phyloP scores from a whole-genome alignment of 2,329 filamentous ascomycete species.

The Exophiala aquamarina region DNA sequence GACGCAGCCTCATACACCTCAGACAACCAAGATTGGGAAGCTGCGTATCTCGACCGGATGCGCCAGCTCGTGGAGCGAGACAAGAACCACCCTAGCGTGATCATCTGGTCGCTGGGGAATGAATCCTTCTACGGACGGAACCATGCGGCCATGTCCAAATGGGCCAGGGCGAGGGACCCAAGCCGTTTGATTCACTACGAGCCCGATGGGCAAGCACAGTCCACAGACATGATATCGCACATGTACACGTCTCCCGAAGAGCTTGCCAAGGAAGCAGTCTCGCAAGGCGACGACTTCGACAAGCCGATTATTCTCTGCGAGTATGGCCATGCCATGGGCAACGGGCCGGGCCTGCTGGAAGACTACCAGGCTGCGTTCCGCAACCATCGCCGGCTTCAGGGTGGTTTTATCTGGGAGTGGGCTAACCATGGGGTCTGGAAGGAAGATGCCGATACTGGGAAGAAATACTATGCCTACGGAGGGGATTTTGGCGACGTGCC shows the following conservation, averaged over 20 bases:
- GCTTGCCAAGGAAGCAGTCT: slow-evolving; percentile 43
- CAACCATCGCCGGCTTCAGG: slow-evolving; percentile 61
- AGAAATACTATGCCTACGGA: slow-evolving; percentile 58
- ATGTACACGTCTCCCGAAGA: slow-evolving; percentile 58
- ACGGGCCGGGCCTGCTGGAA: slow-evolving; percentile 67
- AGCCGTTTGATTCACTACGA: slow-evolving; percentile 66
- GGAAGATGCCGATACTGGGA: slow-evolving; percentile 31
- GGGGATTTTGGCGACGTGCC: slow-evolving; percentile 63
- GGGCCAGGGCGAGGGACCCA: slow-evolving; percentile 58
- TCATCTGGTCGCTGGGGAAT: slow-evolving; percentile 73
- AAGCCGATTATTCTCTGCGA: slow-evolving; percentile 48
- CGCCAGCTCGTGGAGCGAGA: slow-evolving; percentile 65
- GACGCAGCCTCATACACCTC: slow-evolving; percentile 31
- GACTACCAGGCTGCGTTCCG: slow-evolving; percentile 68
- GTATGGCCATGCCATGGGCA: slow-evolving; percentile 68
- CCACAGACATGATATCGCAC: slow-evolving; percentile 65
- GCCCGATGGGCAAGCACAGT: slow-evolving; percentile 59
- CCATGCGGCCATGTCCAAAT: slow-evolving; percentile 66
- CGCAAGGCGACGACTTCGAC: background rate
- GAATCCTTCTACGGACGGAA: slow-evolving; percentile 72
- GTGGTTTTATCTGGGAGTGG: slow-evolving; percentile 69
- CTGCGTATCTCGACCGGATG: slow-evolving; percentile 68
- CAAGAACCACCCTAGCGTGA: slow-evolving; percentile 69
- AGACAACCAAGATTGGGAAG: slow-evolving; percentile 42
- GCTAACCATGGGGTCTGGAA: slow-evolving; percentile 58